A percentile compares a stretch with the other conserved stretches of the same genome.
Conservation (phyloP, 768 basidiomycete species). For the Daedaleopsis sinensis region DNA sequence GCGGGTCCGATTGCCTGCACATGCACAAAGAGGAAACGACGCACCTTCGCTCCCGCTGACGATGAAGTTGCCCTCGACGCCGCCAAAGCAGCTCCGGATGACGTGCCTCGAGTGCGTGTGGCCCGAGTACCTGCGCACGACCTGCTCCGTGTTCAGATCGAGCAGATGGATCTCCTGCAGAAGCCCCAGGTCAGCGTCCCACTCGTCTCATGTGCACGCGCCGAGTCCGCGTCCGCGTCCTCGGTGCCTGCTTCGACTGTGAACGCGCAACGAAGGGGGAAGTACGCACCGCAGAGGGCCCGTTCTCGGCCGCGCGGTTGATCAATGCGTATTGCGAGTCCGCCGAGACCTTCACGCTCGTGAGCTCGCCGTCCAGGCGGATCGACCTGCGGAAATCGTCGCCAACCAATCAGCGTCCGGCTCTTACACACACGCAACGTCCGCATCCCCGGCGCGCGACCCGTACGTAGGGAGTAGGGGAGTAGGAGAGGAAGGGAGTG, state of each 20-base stretch:
- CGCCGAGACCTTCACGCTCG: conserved; percentile 83
- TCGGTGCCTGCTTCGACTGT: not conserved
- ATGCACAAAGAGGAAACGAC: conserved; percentile 27
- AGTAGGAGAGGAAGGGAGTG: no score
- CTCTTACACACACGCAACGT: conserved; percentile 9
- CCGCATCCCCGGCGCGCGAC: not conserved
- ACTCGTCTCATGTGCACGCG: not conserved
- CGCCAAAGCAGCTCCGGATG: conserved; percentile 94
- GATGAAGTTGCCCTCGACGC: conserved; percentile 84
- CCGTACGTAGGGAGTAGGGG: no score
- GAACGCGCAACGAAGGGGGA: no score
- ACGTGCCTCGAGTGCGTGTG: conserved; percentile 85
- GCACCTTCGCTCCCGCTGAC: conserved; percentile 95
- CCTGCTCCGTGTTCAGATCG: conserved; percentile 70
- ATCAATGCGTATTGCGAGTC: conserved; percentile 88
- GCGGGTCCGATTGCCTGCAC: not conserved
- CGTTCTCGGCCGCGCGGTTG: conserved; percentile 85
- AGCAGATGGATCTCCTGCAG: conserved; percentile 87
- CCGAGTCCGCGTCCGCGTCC: not conserved
- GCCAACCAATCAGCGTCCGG: conserved; percentile 1
- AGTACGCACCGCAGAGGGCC: conserved; percentile 34
- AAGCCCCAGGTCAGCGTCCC: conserved; percentile 14
- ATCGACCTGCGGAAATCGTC: conserved; percentile 50
- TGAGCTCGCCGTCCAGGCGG: conserved; percentile 76
- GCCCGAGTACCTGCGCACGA: conserved; percentile 82